Conservation (phyloP, 2,329 filamentous ascomycete species). For the Sporothrix phasma region DNA sequence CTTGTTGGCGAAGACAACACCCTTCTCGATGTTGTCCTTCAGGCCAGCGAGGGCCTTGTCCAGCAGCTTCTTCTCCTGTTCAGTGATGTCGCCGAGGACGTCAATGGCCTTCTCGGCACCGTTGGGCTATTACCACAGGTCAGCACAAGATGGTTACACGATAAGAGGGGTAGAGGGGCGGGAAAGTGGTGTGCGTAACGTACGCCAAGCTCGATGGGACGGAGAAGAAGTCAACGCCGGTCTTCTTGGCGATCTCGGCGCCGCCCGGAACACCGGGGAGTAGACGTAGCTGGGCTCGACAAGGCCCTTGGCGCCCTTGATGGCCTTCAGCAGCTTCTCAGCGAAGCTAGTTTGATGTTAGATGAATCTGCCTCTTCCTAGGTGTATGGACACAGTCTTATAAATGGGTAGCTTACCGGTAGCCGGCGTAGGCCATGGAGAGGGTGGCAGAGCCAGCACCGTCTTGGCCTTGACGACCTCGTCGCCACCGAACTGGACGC, state of each 20-base stretch:
- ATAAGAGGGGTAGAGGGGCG: conserved; percentile 5
- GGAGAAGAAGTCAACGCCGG: conserved; percentile 88
- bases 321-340: conserved; percentile 83
- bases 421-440: conserved; percentile 87
- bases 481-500: conserved; percentile 96
- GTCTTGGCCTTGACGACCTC: conserved; percentile 81
- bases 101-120: conserved; percentile 82
- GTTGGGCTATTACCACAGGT: conserved; percentile 48
- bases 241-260: conserved; percentile 73
- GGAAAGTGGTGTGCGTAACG: conserved; percentile 31
- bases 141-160: conserved; percentile 20
- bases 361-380: neutral
- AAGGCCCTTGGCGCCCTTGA: conserved; percentile 82
- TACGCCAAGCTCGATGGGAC: conserved; percentile 91
- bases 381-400: neutral
- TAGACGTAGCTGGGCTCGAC: conserved; percentile 95
- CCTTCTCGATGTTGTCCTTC: conserved; percentile 90
- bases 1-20: conserved; percentile 79
- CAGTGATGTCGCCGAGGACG: conserved; percentile 64
- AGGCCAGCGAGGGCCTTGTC: conserved; percentile 65
- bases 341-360: conserved; percentile 56
- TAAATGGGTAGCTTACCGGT: conserved; percentile 50
- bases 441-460: conserved; percentile 74
- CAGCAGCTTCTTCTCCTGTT: conserved; percentile 82
- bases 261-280: conserved; percentile 80